These are phyloP conservation scores for Aspergillus piperis DNA, from an alignment of 2,329 filamentous ascomycete species.

Conservation along the genomic window DNA sequence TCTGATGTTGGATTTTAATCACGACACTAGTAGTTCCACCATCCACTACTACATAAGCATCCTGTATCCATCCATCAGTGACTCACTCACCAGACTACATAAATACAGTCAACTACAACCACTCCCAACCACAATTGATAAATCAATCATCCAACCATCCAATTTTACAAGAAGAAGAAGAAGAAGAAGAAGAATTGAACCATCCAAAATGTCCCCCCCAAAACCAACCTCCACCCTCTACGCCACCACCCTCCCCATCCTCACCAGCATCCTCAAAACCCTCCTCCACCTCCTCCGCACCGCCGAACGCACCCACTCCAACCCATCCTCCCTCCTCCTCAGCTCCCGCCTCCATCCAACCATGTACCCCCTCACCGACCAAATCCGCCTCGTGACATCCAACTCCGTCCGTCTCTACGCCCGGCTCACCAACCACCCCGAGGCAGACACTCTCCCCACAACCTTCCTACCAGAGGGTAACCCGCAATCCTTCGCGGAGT, in stretches of 20 bases:
- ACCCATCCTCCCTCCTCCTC: slow-evolving; percentile 19
- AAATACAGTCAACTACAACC: too few species aligned
- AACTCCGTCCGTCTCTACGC: slow-evolving; percentile 28
- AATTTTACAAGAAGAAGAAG: too few species aligned
- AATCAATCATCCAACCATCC: too few species aligned
- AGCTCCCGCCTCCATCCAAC: slow-evolving; percentile 21
- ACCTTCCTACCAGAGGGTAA: slow-evolving; percentile 12
- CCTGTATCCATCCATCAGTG: too few species aligned
- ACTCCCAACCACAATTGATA: too few species aligned
- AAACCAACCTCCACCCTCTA: slow-evolving; percentile 7
- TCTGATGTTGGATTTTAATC: too few species aligned
- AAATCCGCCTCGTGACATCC: slow-evolving; percentile 30
- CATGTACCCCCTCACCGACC: slow-evolving; percentile 28
- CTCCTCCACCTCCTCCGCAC: slow-evolving; percentile 32
- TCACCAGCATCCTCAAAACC: slow-evolving; percentile 25
- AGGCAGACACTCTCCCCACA: not conserved
- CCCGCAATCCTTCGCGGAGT: slow-evolving; percentile 24
- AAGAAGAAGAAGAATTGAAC: too few species aligned
- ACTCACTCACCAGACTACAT: too few species aligned
- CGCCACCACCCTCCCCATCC: slow-evolving; percentile 28
- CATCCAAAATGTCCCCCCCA: too few species aligned
- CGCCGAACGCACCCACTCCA: slow-evolving; percentile 22
- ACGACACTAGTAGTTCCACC: too few species aligned
- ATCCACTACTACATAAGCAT: too few species aligned
- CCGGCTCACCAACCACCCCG: slow-evolving; percentile 26